Evolutionary conservation across 495 filamentous ascomycete species (phyloP).

Genomic region (Cercophora newfieldiana): DNA sequence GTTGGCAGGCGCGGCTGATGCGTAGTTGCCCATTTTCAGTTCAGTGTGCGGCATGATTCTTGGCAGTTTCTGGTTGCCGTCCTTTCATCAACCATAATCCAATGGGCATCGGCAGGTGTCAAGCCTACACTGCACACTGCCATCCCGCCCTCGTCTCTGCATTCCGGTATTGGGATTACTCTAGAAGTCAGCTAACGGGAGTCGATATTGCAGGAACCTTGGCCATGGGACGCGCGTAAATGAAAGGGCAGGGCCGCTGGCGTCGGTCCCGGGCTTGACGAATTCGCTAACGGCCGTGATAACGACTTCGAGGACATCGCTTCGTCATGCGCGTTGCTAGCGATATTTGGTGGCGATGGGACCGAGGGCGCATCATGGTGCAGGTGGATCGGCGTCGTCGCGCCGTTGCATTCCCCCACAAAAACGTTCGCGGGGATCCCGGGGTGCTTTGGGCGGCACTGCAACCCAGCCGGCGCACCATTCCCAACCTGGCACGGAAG

Average conservation of each 20-base stretch:
- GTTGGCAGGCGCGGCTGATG: background rate
- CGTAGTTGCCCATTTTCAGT: background rate
- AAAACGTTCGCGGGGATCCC: conserved; percentile 13
- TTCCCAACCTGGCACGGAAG: conserved; percentile 22
- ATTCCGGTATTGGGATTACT: conserved; percentile 18
- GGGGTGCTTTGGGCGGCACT: background rate
- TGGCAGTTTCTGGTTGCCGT: background rate
- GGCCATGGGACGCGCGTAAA: conserved; percentile 18
- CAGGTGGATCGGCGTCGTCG: background rate
- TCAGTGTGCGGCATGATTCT: background rate
- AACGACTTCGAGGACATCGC: background rate
- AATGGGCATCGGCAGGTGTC: background rate
- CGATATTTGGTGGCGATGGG: background rate
- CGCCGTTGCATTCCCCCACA: conserved; percentile 23
- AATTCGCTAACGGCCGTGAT: background rate
- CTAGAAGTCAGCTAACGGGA: conserved; percentile 8
- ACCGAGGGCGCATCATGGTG: background rate
- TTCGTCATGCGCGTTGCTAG: background rate
- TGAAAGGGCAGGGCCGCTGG: background rate
- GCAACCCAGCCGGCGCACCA: conserved; percentile 5
- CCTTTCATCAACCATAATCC: background rate
- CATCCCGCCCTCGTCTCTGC: conserved; percentile 22
- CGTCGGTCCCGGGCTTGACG: background rate
- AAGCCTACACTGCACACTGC: conserved; percentile 14
- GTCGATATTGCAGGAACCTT: conserved; percentile 30